Evolutionary conservation across 805 yeast genomes (phyloP).

Genomic region (Starmerella asiatica): DNA sequence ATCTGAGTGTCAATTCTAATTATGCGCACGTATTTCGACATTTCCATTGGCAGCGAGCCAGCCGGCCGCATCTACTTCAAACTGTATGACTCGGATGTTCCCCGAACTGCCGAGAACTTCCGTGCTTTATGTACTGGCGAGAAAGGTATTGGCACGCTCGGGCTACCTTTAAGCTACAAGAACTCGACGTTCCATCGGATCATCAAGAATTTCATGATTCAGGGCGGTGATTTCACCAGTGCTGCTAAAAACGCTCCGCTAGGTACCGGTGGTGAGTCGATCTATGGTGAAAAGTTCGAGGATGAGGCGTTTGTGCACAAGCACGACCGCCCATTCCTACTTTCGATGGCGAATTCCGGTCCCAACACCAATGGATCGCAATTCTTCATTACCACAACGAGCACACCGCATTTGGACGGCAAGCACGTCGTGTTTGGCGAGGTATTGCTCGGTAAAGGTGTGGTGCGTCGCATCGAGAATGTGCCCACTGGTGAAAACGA

Average conservation of each 20-base stretch:
- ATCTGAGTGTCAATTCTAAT: too few species aligned
- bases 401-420: constrained; percentile 88
- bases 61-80: constrained; percentile 72
- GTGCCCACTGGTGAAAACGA: constrained; percentile 52
- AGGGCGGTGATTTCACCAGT: constrained; percentile 84
- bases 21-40: constrained; percentile 37
- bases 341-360: constrained; percentile 96
- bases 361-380: constrained; percentile 94
- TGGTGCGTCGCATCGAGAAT: constrained; percentile 67
- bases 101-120: constrained; percentile 83
- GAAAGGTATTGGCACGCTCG: constrained; percentile 48
- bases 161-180: constrained; percentile 59
- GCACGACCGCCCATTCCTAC: constrained; percentile 74
- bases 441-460: constrained; percentile 69
- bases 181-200: constrained; percentile 85
- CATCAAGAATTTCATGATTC: constrained; percentile 79
- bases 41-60: constrained; percentile 54
- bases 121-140: constrained; percentile 83
- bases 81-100: constrained; percentile 47
- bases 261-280: constrained; percentile 73
- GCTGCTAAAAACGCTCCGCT: constrained; percentile 27
- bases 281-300: constrained; percentile 74
- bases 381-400: constrained; percentile 82
- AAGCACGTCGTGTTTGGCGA: constrained; percentile 95
- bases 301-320: constrained; percentile 71